These are phyloP conservation scores for Phytophthora agathidicida DNA, from an alignment of 352 stramenopile genomes.

Conservation along the genomic window DNA sequence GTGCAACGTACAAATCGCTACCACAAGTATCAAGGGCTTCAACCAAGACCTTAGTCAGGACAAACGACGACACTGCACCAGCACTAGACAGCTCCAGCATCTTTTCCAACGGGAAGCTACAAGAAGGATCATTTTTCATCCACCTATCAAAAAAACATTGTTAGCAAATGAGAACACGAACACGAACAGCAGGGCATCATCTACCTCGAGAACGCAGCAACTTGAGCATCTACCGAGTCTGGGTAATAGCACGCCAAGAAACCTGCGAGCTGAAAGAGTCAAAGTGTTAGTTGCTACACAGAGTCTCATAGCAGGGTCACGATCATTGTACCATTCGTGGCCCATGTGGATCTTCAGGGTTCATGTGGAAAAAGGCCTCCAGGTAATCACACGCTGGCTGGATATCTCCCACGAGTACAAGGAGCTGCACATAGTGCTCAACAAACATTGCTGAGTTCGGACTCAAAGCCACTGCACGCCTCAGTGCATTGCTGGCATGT, in stretches of 20 bases:
- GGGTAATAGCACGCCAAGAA: slow-evolving; percentile 59
- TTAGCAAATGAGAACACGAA: slow-evolving; percentile 3
- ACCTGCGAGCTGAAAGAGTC: slow-evolving; percentile 31
- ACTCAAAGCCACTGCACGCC: slow-evolving; percentile 61
- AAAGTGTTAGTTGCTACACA: slow-evolving; percentile 12
- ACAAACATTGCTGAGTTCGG: slow-evolving; percentile 67
- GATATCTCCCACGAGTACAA: slow-evolving; percentile 67
- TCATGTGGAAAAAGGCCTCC: slow-evolving; percentile 70
- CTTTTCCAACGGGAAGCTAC: slow-evolving; percentile 52
- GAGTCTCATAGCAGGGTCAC: background rate
- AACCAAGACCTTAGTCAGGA: slow-evolving; percentile 46
- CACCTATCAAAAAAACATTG: slow-evolving; percentile 34
- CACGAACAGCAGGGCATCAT: background rate
- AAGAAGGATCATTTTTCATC: slow-evolving; percentile 63
- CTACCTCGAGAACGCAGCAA: slow-evolving; percentile 43
- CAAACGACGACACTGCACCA: slow-evolving; percentile 41
- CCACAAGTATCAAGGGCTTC: slow-evolving; percentile 61
- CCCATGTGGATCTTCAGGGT: slow-evolving; percentile 63
- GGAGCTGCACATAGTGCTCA: slow-evolving; percentile 76
- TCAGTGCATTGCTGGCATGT: slow-evolving; percentile 57
- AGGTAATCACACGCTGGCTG: slow-evolving; percentile 70
- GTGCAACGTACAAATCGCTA: slow-evolving; percentile 53
- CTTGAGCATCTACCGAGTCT: slow-evolving; percentile 48
- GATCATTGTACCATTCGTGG: slow-evolving; percentile 65
- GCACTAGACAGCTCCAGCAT: slow-evolving; percentile 50